Evolutionary conservation across 352 stramenopile species (phyloP).

Genomic region (Pythium apleroticum): DNA sequence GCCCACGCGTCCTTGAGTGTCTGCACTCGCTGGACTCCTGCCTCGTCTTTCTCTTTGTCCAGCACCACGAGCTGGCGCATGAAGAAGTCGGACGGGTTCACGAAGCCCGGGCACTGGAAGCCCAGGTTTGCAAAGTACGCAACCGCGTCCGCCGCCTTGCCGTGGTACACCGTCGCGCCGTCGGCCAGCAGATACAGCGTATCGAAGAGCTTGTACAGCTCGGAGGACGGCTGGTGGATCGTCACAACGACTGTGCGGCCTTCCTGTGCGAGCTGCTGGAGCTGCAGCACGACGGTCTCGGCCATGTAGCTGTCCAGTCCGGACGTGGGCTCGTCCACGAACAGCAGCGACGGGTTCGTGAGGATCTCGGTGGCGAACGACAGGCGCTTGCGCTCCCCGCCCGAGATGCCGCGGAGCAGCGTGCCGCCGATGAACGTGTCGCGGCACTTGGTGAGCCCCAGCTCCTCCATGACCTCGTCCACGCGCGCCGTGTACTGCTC

Average conservation of each 20-base stretch:
- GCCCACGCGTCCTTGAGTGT: conserved; percentile 44
- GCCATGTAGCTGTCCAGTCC: conserved; percentile 59
- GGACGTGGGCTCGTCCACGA: conserved; percentile 84
- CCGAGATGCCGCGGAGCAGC: conserved; percentile 9
- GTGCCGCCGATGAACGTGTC: conserved; percentile 59
- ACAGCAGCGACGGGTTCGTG: conserved; percentile 70
- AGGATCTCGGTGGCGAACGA: conserved; percentile 83
- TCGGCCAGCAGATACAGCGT: conserved; percentile 53
- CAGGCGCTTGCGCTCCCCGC: conserved; percentile 62
- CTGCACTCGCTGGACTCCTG: conserved; percentile 24
- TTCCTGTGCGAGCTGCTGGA: conserved; percentile 50
- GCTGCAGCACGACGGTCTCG: conserved; percentile 33
- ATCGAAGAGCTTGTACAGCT: conserved; percentile 58
- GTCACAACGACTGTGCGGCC: conserved; percentile 86
- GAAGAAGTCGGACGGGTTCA: conserved; percentile 71
- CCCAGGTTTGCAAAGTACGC: conserved; percentile 57
- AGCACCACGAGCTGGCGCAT: conserved; percentile 49
- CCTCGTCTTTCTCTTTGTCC: conserved; percentile 41
- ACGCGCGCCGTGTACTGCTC: conserved; percentile 38
- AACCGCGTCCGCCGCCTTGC: conserved; percentile 47
- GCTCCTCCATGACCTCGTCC: conserved; percentile 52
- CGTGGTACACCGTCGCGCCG: conserved; percentile 67
- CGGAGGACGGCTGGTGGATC: conserved; percentile 56
- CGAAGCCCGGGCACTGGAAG: conserved; percentile 50
- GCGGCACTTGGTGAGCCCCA: conserved; percentile 53